phyloP scores from a whole-genome alignment of 495 filamentous ascomycete species.

The Lindgomyces ingoldianus region DNA sequence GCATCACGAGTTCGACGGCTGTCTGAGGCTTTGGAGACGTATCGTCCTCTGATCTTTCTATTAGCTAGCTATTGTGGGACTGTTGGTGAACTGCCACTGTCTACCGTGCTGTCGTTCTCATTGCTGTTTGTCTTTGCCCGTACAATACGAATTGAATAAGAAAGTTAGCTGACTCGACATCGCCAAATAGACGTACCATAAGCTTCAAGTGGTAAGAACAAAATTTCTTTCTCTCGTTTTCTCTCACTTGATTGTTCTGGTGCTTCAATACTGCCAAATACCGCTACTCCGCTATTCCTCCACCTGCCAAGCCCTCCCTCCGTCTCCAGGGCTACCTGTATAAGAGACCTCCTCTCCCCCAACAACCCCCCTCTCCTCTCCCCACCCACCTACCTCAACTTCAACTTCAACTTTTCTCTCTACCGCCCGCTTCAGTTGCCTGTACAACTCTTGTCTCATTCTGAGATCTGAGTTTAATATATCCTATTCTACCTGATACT shows the following conservation, averaged over 20 bases:
- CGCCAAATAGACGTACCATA: slow-evolving; percentile 53
- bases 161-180: slow-evolving; percentile 17
- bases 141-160: slow-evolving; percentile 9
- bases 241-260: slow-evolving; percentile 4
- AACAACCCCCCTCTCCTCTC: background rate
- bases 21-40: background rate
- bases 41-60: background rate
- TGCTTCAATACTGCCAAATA: too few relatives aligned
- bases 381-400: background rate
- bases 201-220: slow-evolving; percentile 59
- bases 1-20: background rate
- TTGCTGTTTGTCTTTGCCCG: background rate
- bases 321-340: background rate
- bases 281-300: slow-evolving; percentile 3
- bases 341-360: background rate
- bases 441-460: background rate
- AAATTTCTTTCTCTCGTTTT: slow-evolving; percentile 21
- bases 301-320: background rate
- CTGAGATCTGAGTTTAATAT: background rate
- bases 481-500: slow-evolving; percentile 8
- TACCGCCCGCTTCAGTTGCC: background rate
- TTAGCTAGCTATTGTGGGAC: background rate
- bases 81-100: background rate
- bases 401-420: background rate
- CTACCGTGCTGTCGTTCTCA: background rate